Evolutionary conservation across 768 basidiomycete species (phyloP).

Genomic region (Suillus alpinus): DNA sequence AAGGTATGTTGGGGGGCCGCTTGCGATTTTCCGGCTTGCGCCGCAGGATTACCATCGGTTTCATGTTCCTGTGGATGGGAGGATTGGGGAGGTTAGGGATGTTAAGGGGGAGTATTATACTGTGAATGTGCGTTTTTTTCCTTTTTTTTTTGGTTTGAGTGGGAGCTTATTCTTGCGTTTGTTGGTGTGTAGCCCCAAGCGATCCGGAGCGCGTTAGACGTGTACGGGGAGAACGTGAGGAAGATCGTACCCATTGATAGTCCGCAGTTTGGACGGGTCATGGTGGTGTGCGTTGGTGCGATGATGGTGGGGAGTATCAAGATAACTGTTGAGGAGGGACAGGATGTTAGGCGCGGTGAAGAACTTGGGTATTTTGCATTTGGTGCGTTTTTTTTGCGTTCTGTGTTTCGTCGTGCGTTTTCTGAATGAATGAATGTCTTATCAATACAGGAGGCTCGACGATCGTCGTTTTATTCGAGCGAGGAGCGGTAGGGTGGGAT

Average conservation of each 20-base stretch:
- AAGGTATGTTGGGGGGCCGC: conserved; percentile 72
- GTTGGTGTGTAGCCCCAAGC: conserved; percentile 71
- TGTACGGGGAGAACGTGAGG: conserved; percentile 92
- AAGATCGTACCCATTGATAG: conserved; percentile 93
- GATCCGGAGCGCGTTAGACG: conserved; percentile 83
- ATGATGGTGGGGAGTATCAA: conserved; percentile 95
- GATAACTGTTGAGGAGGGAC: conserved; percentile 84
- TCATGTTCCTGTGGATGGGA: conserved; percentile 84
- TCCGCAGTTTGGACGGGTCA: conserved; percentile 85
- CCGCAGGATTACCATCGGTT: conserved; percentile 97
- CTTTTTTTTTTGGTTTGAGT: background rate
- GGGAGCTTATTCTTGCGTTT: background rate
- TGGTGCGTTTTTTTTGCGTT: conserved; percentile 46
- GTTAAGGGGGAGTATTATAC: conserved; percentile 95
- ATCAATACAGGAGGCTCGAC: conserved; percentile 73
- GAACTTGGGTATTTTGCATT: conserved; percentile 96
- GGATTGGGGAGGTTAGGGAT: conserved; percentile 76
- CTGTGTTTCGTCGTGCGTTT: conserved; percentile 3
- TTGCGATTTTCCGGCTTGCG: conserved; percentile 89
- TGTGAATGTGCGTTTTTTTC: conserved; percentile 65
- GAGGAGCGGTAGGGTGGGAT: conserved; percentile 84
- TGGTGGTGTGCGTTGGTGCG: conserved; percentile 89
- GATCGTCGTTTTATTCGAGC: conserved; percentile 88
- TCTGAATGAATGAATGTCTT: background rate
- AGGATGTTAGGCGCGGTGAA: conserved; percentile 76